These are phyloP conservation scores for Phaffomyces antillensis DNA, from an alignment of 805 yeast species.

Conservation along the genomic window DNA sequence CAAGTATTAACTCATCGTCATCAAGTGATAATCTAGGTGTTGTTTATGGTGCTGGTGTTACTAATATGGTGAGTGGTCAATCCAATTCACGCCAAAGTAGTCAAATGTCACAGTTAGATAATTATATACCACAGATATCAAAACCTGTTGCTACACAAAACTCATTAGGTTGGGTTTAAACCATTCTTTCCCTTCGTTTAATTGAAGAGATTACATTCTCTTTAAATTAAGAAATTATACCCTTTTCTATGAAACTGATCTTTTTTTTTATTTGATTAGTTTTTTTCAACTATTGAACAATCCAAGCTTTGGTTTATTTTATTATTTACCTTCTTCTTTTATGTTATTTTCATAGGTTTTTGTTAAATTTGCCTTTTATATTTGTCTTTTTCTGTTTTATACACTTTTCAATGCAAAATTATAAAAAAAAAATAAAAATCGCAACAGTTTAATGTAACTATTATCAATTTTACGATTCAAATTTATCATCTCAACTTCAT, in stretches of 20 bases:
- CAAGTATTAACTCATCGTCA: slow-evolving; percentile 8
- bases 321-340: too few relatives aligned
- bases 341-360: too few relatives aligned
- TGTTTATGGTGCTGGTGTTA: slow-evolving; percentile 19
- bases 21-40: slow-evolving; percentile 12
- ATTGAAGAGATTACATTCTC: neutral
- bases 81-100: neutral
- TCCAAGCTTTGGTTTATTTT: too few relatives aligned
- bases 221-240: neutral
- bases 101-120: slow-evolving; percentile 22
- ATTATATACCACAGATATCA: slow-evolving; percentile 43
- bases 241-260: neutral
- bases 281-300: too few relatives aligned
- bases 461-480: too few relatives aligned
- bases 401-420: too few relatives aligned
- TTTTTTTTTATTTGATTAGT: too few relatives aligned
- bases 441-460: too few relatives aligned
- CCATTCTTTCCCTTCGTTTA: neutral
- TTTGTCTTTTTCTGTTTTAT: too few relatives aligned
- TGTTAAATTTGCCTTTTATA: too few relatives aligned
- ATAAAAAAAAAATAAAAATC: too few relatives aligned
- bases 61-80: slow-evolving; percentile 6
- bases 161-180: slow-evolving; percentile 63
- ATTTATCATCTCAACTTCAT: too few relatives aligned
- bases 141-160: slow-evolving; percentile 65